These are phyloP conservation scores for Cercophora sp. DNA, from an alignment of 495 filamentous ascomycete genomes.

Conservation along the genomic window DNA sequence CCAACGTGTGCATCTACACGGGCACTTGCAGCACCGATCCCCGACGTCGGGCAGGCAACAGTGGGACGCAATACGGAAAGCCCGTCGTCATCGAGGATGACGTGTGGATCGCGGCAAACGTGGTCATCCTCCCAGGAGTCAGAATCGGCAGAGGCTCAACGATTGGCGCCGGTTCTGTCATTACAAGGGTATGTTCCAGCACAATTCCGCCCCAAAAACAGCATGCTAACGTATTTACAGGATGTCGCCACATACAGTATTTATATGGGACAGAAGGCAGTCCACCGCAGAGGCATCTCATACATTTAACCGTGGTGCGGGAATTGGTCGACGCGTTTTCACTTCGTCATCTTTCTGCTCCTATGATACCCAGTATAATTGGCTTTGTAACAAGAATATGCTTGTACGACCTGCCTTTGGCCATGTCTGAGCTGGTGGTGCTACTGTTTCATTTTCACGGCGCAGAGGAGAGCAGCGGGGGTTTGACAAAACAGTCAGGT, in stretches of 20 bases:
- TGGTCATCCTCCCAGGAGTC: constrained; percentile 78
- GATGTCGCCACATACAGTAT: constrained; percentile 31
- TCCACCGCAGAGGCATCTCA: constrained; percentile 27
- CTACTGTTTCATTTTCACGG: no score
- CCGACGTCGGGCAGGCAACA: constrained; percentile 67
- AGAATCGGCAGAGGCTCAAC: constrained; percentile 74
- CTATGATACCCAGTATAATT: neutral
- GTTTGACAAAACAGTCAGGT: no score
- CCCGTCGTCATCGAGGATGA: constrained; percentile 81
- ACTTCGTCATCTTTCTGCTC: neutral
- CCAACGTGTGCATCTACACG: constrained; percentile 82
- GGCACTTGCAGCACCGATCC: constrained; percentile 73
- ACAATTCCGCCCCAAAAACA: neutral
- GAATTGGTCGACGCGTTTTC: no score
- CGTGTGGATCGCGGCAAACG: constrained; percentile 66
- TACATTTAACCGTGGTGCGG: constrained; percentile 9
- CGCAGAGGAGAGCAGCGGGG: no score
- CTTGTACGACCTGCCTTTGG: no score
- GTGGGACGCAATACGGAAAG: constrained; percentile 67
- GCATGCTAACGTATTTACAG: constrained; percentile 11
- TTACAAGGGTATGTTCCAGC: constrained; percentile 65
- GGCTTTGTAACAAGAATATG: no score
- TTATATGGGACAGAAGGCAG: constrained; percentile 28
- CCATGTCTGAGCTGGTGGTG: no score
- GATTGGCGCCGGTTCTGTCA: constrained; percentile 81